Conservation (phyloP, 164 flowering plant genomes). For the Vitis cinerea region DNA sequence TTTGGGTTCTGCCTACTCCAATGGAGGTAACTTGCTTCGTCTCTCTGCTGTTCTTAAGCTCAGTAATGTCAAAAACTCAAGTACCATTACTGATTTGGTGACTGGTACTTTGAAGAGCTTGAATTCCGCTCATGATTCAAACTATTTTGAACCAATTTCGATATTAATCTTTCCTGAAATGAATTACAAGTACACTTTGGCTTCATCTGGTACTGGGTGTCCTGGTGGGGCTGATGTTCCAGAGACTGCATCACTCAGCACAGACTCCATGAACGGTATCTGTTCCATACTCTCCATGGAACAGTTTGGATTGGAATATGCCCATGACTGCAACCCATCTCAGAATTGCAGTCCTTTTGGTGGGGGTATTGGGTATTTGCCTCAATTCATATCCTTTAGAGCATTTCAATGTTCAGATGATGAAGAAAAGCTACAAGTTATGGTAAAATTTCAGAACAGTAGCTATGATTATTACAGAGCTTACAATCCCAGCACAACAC, state of each 20-base stretch:
- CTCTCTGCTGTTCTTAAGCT: conserved; percentile 50
- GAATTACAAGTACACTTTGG: conserved; percentile 34
- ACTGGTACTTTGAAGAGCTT: conserved; percentile 50
- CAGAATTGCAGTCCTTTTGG: conserved; percentile 39
- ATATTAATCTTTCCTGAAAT: conserved; percentile 26
- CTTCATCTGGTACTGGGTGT: conserved; percentile 12
- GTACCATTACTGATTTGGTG: conserved; percentile 32
- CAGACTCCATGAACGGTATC: conserved; percentile 8
- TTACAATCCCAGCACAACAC: conserved; percentile 32
- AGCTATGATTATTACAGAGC: conserved; percentile 14
- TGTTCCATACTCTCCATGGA: conserved; percentile 18
- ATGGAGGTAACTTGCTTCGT: conserved; percentile 28
- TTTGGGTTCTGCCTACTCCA: conserved; percentile 13
- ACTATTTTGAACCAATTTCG: conserved; percentile 38
- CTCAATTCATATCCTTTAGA: conserved; percentile 30
- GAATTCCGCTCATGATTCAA: conserved; percentile 6
- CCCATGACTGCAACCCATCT: conserved; percentile 21
- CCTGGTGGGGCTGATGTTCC: conserved; percentile 5
- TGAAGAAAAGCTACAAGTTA: conserved; percentile 21
- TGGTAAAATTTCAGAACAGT: conserved; percentile 26
- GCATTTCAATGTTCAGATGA: conserved; percentile 30
- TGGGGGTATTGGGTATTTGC: conserved; percentile 27
- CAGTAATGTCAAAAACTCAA: conserved; percentile 29
- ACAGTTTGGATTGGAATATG: conserved; percentile 34
- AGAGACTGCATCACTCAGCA: conserved; percentile 12